phyloP scores from a whole-genome alignment of 352 stramenopile genomes.

The Phytopythium litorale region DNA sequence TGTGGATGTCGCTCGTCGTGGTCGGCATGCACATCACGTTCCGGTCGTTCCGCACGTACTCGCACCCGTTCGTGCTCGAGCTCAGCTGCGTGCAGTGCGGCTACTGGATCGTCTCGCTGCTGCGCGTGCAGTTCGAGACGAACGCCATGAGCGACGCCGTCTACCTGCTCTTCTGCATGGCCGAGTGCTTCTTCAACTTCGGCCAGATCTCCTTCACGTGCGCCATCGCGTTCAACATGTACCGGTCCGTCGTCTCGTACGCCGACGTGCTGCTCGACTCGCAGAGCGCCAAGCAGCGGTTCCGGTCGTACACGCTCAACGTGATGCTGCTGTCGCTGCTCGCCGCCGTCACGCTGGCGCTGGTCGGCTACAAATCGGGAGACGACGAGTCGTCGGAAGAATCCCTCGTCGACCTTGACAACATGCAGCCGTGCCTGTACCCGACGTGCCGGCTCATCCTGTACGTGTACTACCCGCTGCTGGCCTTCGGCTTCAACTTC shows the following conservation, averaged over 20 bases:
- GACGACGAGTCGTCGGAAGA: conserved; percentile 25
- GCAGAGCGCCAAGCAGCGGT: conserved; percentile 54
- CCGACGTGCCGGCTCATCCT: conserved; percentile 62
- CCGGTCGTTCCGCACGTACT: conserved; percentile 71
- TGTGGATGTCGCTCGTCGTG: conserved; percentile 75
- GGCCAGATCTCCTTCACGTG: conserved; percentile 78
- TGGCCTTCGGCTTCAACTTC: conserved; percentile 73
- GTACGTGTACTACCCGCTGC: conserved; percentile 73
- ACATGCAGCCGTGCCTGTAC: conserved; percentile 61
- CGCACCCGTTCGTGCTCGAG: conserved; percentile 61
- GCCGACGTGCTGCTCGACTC: conserved; percentile 68
- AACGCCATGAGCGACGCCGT: conserved; percentile 33
- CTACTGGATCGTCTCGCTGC: conserved; percentile 66
- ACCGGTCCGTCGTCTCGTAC: conserved; percentile 73
- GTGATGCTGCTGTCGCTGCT: conserved; percentile 62
- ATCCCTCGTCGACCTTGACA: conserved; percentile 28
- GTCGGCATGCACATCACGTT: conserved; percentile 75
- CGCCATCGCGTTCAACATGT: conserved; percentile 78
- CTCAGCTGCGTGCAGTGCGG: conserved; percentile 63
- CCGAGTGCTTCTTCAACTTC: conserved; percentile 78
- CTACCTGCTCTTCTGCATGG: conserved; percentile 63
- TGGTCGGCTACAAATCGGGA: conserved; percentile 44
- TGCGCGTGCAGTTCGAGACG: conserved; percentile 57
- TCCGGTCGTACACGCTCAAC: conserved; percentile 60
- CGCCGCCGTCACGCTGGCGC: conserved; percentile 49